Percentiles rank a stretch among this genome's conserved stretches.
Evolutionary conservation across 1,139 yeast species (phyloP).

Genomic region (Barnettozyma hawaiiensis): DNA sequence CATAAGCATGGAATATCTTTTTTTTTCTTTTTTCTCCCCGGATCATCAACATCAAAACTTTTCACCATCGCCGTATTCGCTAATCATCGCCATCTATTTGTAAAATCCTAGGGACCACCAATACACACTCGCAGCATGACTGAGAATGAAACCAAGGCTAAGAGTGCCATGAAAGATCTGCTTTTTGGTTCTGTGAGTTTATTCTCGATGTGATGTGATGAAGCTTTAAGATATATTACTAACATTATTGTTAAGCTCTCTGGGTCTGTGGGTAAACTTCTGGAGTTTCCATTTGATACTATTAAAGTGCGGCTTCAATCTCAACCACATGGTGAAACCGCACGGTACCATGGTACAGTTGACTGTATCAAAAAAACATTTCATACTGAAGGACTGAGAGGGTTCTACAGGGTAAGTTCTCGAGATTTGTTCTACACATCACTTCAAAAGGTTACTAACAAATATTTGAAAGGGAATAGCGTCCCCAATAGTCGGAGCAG

Average conservation of each 20-base stretch:
- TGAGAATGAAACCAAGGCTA: conserved; percentile 6
- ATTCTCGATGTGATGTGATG: background rate
- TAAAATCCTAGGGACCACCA: too few species aligned
- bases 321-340: conserved; percentile 42
- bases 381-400: conserved; percentile 58
- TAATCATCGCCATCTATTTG: background rate
- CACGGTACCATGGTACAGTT: conserved; percentile 43
- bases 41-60: background rate
- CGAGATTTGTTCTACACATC: conserved; percentile 11
- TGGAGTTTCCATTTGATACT: conserved; percentile 92
- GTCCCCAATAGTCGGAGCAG: conserved; percentile 84
- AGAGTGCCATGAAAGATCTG: conserved; percentile 19
- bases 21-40: background rate
- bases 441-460: conserved; percentile 30
- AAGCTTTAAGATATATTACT: conserved; percentile 4
- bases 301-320: conserved; percentile 86
- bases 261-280: conserved; percentile 77
- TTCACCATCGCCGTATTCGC: background rate
- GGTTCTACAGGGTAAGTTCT: conserved; percentile 42
- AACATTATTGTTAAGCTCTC: conserved; percentile 35
- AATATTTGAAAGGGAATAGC: conserved; percentile 49
- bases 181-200: conserved; percentile 25
- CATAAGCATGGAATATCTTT: background rate
- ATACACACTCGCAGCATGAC: background rate
- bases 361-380: conserved; percentile 60